Conservation (phyloP, 1,284 basidiomycete species). For the Inonotus hispidus region DNA sequence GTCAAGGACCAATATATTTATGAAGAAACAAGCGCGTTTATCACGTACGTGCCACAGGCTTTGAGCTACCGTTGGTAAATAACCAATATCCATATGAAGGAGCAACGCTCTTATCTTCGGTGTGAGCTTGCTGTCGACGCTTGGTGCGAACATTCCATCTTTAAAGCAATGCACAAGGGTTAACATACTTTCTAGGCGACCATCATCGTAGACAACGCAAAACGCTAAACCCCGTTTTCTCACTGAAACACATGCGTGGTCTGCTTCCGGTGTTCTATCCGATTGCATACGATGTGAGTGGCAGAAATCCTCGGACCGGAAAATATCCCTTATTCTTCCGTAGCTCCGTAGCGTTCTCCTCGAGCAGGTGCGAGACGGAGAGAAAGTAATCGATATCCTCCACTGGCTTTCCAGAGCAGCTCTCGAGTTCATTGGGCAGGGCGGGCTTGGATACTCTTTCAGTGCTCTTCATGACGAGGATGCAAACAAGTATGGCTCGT, state of each 20-base stretch:
- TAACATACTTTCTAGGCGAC: constrained; percentile 19
- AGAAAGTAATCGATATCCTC: constrained; percentile 28
- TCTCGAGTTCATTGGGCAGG: constrained; percentile 33
- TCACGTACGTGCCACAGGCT: constrained; percentile 12
- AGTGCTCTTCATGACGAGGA: constrained; percentile 25
- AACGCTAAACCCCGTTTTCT: constrained; percentile 30
- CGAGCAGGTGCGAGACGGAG: constrained; percentile 17
- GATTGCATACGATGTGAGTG: constrained; percentile 24
- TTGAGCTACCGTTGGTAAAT: not conserved
- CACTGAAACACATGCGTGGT: constrained; percentile 26
- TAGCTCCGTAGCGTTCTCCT: constrained; percentile 23
- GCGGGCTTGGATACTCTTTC: constrained; percentile 33
- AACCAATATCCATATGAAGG: not conserved
- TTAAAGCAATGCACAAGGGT: not conserved
- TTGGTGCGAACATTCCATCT: not conserved
- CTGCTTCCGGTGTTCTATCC: constrained; percentile 27
- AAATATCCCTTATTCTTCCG: not conserved
- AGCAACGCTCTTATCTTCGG: not conserved
- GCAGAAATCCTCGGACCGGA: not conserved
- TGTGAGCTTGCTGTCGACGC: not conserved
- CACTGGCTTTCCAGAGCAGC: constrained; percentile 31
- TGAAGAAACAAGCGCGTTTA: constrained; percentile 28
- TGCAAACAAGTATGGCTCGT: constrained; percentile 24
- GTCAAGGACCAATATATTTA: constrained; percentile 33
- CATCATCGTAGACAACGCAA: constrained; percentile 25